A percentile compares a stretch with the other conserved stretches of the same genome.
Evolutionary conservation across 2,329 filamentous ascomycete genomes (phyloP).

Genomic region (Colletotrichum nymphaeae): DNA sequence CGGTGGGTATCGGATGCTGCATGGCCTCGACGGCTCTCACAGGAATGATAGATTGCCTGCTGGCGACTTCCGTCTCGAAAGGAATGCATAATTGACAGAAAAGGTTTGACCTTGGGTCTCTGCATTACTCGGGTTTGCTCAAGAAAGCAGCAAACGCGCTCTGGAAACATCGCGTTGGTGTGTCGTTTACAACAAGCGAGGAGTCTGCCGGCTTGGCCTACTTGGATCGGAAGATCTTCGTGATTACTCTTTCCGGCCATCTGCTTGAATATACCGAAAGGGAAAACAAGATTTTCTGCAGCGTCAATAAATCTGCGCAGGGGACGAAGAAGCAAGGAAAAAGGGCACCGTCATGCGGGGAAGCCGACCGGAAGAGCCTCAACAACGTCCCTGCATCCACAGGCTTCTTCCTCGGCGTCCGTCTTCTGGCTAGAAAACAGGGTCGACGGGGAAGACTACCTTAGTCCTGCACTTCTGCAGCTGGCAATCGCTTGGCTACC

Average conservation of each 20-base stretch:
- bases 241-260: neutral
- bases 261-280: neutral
- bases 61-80: constrained; percentile 3
- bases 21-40: constrained; percentile 25
- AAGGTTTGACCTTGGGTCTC: constrained; percentile 23
- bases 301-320: neutral
- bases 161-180: constrained; percentile 24
- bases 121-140: constrained; percentile 25
- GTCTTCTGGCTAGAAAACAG: neutral
- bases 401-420: neutral
- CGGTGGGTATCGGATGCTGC: constrained; percentile 22
- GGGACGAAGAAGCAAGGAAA: neutral
- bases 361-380: constrained; percentile 7
- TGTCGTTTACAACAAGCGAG: constrained; percentile 9
- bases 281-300: neutral
- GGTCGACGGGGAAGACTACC: neutral
- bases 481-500: constrained; percentile 3
- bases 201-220: constrained; percentile 8
- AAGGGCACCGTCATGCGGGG: neutral
- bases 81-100: constrained; percentile 24
- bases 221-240: neutral
- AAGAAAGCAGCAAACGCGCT: constrained; percentile 25
- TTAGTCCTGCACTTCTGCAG: neutral
- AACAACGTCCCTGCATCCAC: neutral
- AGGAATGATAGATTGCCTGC: constrained; percentile 20